Evolutionary conservation across 176 grass and related monocot species (phyloP), one percentile per base, ranked within the genome.

Genomic region (Raddia distichophylla): DNA sequence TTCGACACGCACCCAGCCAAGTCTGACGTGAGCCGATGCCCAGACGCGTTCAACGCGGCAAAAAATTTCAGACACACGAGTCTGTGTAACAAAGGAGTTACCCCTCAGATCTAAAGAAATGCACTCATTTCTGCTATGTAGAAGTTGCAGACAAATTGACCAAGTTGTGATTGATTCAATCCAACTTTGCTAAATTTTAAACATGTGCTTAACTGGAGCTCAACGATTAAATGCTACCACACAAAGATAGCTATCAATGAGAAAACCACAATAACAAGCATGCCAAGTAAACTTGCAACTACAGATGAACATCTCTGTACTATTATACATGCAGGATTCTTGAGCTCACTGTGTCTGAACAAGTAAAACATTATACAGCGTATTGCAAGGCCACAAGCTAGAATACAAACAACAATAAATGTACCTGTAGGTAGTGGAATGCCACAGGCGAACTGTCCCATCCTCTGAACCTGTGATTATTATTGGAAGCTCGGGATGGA

Each of bases 401-500:
- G 60, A 48, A 75, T 73, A 73, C 3, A 66, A 74, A 32, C 61
- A 74, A 9, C 48, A 58, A 22, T 13, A 48, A 7, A 44, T 35
- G 34, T 61, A 82, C 92, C 92, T 91, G 75, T 94, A 94, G 20
- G 92, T 94, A 62, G 92, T 94, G 33, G 89, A 70, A 75, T 94
- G 84, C 91, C 91, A 94, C 45, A 94, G 78, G 19, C 91, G 79
- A 66, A 91, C 86, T 12, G 91, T 94, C 53, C 91, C 91, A 49
- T 94, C 91, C 43, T 94, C 91, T 80, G 85, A 94, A 74, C 88
- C 91, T 63, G 91, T 94, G 18, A 91, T 88, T 83, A 94, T 94
- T 74, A 94, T 94, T 40, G 91, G 91, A 61, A 94, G 86, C 89
- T 94, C 88, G 2, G 94, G 94, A 81, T 97, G 94, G 69, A 97